These are phyloP conservation scores for Aspergillus campestris DNA, from an alignment of 495 filamentous ascomycete species.

Conservation along the genomic window DNA sequence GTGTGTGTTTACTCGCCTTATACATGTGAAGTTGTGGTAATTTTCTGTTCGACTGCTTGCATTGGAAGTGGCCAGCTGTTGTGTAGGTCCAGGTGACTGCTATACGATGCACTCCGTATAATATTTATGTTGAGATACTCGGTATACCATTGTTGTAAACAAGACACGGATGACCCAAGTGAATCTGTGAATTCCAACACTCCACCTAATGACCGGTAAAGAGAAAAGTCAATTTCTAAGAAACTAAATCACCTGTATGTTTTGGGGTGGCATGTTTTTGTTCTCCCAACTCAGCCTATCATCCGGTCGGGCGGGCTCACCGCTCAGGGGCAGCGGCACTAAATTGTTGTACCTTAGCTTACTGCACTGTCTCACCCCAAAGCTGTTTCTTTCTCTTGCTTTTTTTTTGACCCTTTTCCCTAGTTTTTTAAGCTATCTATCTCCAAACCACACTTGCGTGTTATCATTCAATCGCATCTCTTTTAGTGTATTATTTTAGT, in stretches of 20 bases:
- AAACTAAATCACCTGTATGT: no score
- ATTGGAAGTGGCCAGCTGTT: constrained; percentile 4
- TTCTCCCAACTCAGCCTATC: constrained; percentile 1
- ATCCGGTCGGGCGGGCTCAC: constrained; percentile 22
- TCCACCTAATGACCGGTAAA: no score
- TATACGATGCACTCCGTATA: no score
- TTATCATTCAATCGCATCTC: not conserved
- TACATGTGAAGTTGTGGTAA: no score
- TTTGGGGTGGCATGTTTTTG: not conserved
- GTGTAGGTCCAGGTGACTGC: constrained; percentile 10
- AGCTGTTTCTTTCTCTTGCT: not conserved
- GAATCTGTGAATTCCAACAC: no score
- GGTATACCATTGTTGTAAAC: no score
- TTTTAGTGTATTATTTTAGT: not conserved
- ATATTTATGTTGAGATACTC: no score
- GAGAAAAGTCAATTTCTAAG: no score
- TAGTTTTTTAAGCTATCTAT: constrained; percentile 20
- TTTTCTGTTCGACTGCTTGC: not conserved
- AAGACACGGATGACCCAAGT: no score
- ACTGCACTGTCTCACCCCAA: constrained; percentile 5
- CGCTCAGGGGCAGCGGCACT: constrained; percentile 25
- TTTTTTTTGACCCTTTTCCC: constrained; percentile 18
- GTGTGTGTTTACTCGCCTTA: not conserved
- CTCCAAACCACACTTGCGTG: constrained; percentile 2
- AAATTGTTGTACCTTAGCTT: constrained; percentile 16